Evolutionary conservation across 805 yeast species (phyloP).

Genomic region (Suhomyces sp.): DNA sequence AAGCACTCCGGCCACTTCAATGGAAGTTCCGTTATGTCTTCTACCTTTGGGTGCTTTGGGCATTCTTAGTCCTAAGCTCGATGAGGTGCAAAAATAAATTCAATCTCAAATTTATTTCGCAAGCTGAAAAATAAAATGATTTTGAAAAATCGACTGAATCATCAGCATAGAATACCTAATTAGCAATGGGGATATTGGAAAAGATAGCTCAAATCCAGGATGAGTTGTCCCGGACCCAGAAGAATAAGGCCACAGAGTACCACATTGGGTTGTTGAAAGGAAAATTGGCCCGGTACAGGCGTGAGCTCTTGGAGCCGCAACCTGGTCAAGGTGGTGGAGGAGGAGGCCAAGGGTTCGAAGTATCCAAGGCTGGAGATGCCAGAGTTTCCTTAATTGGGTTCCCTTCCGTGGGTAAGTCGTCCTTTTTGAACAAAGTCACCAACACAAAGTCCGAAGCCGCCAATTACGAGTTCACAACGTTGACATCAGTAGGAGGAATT

Average conservation of each 20-base stretch:
- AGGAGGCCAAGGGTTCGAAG: slow-evolving; percentile 88
- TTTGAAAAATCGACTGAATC: not conserved
- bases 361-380: slow-evolving; percentile 93
- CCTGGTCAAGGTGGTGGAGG: slow-evolving; percentile 71
- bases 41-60: slow-evolving; percentile 15
- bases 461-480: slow-evolving; percentile 89
- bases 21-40: slow-evolving; percentile 18
- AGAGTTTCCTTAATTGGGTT: slow-evolving; percentile 93
- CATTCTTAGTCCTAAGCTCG: slow-evolving; percentile 8
- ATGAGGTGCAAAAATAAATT: not conserved
- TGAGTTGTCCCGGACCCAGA: slow-evolving; percentile 92
- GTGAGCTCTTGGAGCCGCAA: slow-evolving; percentile 88
- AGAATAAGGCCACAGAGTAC: slow-evolving; percentile 96
- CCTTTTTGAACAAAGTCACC: slow-evolving; percentile 83
- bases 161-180: not conserved
- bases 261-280: slow-evolving; percentile 94
- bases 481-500: slow-evolving; percentile 96
- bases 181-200: slow-evolving; percentile 38
- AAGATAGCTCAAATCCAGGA: slow-evolving; percentile 87
- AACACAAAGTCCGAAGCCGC: slow-evolving; percentile 95
- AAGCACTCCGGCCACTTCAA: slow-evolving; percentile 27
- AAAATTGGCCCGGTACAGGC: slow-evolving; percentile 86
- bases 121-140: not conserved
- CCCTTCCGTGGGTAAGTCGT: slow-evolving; percentile 97
- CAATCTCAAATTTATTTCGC: not conserved